These are phyloP conservation scores for Hymenoscyphus occultus DNA, from an alignment of 2,329 filamentous ascomycete genomes.

Conservation along the genomic window DNA sequence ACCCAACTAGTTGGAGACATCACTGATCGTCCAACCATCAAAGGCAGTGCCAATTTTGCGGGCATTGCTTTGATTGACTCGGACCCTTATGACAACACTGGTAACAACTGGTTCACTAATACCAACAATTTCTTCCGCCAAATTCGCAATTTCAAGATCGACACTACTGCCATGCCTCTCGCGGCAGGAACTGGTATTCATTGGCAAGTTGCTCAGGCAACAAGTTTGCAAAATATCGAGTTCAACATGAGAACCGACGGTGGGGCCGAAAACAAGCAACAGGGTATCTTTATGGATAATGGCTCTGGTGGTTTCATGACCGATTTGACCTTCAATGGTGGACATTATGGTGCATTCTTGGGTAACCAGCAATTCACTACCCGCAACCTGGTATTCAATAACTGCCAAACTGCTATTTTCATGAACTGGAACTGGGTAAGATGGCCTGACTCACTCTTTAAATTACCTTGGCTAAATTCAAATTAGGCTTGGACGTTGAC, in stretches of 20 bases:
- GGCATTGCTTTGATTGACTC: conserved; percentile 90
- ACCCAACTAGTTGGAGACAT: conserved; percentile 89
- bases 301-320: conserved; percentile 81
- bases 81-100: conserved; percentile 72
- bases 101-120: conserved; percentile 74
- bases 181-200: conserved; percentile 68
- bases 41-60: conserved; percentile 66
- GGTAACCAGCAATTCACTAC: conserved; percentile 87
- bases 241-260: conserved; percentile 74
- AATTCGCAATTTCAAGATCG: conserved; percentile 78
- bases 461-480: neutral
- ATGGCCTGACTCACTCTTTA: neutral
- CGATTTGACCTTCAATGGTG: conserved; percentile 80
- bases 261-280: conserved; percentile 59
- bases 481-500: conserved; percentile 68
- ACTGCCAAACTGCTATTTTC: conserved; percentile 77
- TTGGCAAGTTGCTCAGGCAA: conserved; percentile 84
- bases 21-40: conserved; percentile 67
- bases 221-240: conserved; percentile 74
- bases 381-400: conserved; percentile 78
- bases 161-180: conserved; percentile 63
- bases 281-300: conserved; percentile 80
- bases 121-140: conserved; percentile 82
- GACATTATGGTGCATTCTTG: conserved; percentile 72
- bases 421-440: conserved; percentile 85